These are phyloP conservation scores for Kodamaea ohmeri DNA, from an alignment of 1,139 yeast genomes.

Conservation along the genomic window DNA sequence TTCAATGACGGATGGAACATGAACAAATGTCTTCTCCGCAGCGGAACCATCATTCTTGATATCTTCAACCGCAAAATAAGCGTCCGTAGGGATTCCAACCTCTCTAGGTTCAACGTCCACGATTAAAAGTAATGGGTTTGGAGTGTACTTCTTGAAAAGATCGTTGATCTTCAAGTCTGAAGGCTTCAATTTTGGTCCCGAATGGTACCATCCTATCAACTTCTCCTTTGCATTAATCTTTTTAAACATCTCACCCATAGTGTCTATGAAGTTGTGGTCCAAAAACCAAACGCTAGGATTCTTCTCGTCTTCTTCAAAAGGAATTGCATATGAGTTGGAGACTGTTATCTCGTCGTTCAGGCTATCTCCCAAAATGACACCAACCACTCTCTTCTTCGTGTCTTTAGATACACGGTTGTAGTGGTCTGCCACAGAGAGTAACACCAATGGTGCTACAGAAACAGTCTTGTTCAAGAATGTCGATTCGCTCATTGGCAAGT, in stretches of 20 bases:
- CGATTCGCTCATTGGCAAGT: conserved; percentile 26
- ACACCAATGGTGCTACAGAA: conserved; percentile 92
- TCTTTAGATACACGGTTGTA: conserved; percentile 78
- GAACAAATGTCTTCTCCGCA: conserved; percentile 89
- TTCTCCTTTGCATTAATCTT: conserved; percentile 96
- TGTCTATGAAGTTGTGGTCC: conserved; percentile 93
- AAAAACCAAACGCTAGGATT: conserved; percentile 95
- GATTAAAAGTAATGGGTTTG: conserved; percentile 80
- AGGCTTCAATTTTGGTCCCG: conserved; percentile 88
- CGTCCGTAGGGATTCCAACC: conserved; percentile 91
- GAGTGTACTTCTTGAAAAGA: conserved; percentile 75
- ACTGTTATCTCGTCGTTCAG: conserved; percentile 58
- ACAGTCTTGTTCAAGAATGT: conserved; percentile 57
- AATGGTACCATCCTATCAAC: conserved; percentile 97
- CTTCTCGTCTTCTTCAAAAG: conserved; percentile 95
- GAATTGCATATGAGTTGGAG: conserved; percentile 80
- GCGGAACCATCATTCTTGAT: conserved; percentile 96
- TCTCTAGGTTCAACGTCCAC: conserved; percentile 87
- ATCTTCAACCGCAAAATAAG: conserved; percentile 91
- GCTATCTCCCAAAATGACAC: conserved; percentile 87
- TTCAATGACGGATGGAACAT: conserved; percentile 86
- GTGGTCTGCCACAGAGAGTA: conserved; percentile 92
- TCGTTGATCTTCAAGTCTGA: conserved; percentile 92
- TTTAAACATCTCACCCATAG: conserved; percentile 97
- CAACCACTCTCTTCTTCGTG: conserved; percentile 80